These are phyloP conservation scores for Solanum rostratum DNA, from an alignment of 257 asterid species.

Conservation along the genomic window DNA sequence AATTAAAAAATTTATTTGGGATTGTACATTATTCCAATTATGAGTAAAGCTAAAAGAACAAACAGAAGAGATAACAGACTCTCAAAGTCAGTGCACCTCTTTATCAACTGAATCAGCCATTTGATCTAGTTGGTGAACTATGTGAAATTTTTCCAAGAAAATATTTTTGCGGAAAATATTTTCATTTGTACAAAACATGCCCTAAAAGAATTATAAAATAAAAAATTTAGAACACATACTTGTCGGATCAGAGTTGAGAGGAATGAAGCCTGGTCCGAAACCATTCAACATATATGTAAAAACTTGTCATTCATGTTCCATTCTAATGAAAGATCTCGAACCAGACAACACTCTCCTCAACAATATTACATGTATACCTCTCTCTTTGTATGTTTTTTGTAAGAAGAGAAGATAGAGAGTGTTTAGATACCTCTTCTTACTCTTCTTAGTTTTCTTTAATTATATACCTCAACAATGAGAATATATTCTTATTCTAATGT, in stretches of 20 bases:
- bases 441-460: neutral
- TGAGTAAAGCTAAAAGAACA: too few relatives aligned
- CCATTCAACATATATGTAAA: neutral
- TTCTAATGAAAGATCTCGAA: constrained; percentile 35
- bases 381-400: neutral
- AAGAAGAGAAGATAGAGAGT: neutral
- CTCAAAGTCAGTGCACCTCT: neutral
- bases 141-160: neutral
- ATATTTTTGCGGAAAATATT: neutral
- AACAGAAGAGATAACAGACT: too few relatives aligned
- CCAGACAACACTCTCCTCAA: constrained; percentile 87
- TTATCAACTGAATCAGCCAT: neutral
- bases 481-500: neutral
- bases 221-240: neutral
- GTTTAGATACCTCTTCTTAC: neutral
- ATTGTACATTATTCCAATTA: too few relatives aligned
- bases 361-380: neutral
- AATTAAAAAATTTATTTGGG: too few relatives aligned
- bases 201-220: neutral
- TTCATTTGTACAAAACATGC: neutral
- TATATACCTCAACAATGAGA: neutral
- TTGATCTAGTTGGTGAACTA: neutral
- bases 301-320: neutral
- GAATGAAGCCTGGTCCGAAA: constrained; percentile 93
- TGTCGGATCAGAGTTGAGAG: constrained; percentile 30